Evolutionary conservation across 192 early-diverging fungal species (phyloP).

Genomic region (Rhizoclosmatium sp.): DNA sequence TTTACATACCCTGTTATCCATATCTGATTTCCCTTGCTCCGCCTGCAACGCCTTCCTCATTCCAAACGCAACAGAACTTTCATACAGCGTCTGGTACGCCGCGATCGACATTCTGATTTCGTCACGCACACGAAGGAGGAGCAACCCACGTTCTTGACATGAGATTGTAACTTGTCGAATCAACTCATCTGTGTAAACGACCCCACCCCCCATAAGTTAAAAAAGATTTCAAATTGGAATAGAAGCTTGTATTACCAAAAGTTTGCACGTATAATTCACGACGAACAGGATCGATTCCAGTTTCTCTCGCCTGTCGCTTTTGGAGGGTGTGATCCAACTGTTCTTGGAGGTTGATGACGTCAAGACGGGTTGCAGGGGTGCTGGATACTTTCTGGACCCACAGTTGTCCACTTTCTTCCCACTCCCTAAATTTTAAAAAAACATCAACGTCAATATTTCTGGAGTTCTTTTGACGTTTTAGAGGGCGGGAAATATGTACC

Average conservation of each 20-base stretch:
- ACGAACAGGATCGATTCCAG: slow-evolving; percentile 67
- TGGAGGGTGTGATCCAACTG: slow-evolving; percentile 74
- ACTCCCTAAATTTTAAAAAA: slow-evolving; percentile 52
- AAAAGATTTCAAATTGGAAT: background rate
- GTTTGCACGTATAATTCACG: slow-evolving; percentile 71
- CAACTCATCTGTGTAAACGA: slow-evolving; percentile 57
- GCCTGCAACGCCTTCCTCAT: slow-evolving; percentile 71
- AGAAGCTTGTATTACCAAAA: slow-evolving; percentile 51
- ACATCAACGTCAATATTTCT: background rate
- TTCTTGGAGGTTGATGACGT: slow-evolving; percentile 67
- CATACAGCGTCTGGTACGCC: slow-evolving; percentile 71
- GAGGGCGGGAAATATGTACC: slow-evolving; percentile 41
- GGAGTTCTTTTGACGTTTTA: background rate
- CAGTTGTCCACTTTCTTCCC: slow-evolving; percentile 68
- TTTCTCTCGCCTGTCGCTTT: slow-evolving; percentile 71
- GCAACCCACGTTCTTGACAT: slow-evolving; percentile 69
- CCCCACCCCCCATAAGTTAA: background rate
- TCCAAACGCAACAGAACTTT: slow-evolving; percentile 68
- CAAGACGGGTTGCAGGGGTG: slow-evolving; percentile 65
- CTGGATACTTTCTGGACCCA: slow-evolving; percentile 72
- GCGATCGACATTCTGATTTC: slow-evolving; percentile 75
- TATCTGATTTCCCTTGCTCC: slow-evolving; percentile 70
- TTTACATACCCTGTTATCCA: slow-evolving; percentile 61
- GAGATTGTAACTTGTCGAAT: slow-evolving; percentile 73
- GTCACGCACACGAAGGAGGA: slow-evolving; percentile 66